Base-by-base conservation (phyloP, 2,329 filamentous ascomycete species). In the Colletotrichum coccodes region DNA sequence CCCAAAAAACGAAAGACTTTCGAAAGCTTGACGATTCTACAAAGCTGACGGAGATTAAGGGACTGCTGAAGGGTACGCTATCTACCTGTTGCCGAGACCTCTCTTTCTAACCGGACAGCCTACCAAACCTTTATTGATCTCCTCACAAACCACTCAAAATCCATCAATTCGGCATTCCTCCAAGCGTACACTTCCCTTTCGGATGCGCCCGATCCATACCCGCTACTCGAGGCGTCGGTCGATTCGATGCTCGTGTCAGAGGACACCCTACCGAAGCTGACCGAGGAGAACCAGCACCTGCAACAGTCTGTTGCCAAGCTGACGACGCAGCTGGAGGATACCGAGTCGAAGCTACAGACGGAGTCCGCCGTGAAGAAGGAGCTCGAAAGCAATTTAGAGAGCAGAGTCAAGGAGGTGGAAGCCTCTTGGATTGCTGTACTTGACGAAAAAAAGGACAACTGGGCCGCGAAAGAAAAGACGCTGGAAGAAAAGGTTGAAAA, bases 1-100 rank as follows among this genome's bases (percentile, higher is more conserved):
- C 97, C n/a, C 95, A 98, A 78, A 98, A 98, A 86, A 99, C 96
- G 1, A 99, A 99, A 77, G 95, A 98, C 75, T 99, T 98, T 75
- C 88, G 95, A 70, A 98, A 98, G 79, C 87, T 97, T 12, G 95
- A 98, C 74, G 94, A 99, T 84, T 84, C 92, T 12, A 89, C 89
- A 64, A 99, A 98, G 80, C 83, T 99, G 61, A 85, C 86, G 6
- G 96, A 99, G 79, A 90, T 97, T 83, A 99, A 98, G 82, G 90
- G 90, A 44, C 83, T 99, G 58, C 82, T 99, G 68, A 98, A 97
- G 86, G 91, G 94, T 94, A 78, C 53, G 76, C 71, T 28, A 21
- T 14, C 28, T 53, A 26, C 44, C n/a, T 26, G 16, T 59, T 42
- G 54, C 40, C 42, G 28, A 47, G 21, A 23, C 23, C 26, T 40